phyloP scores from a whole-genome alignment of 306 rosid genomes.

The Dryas alaskensis region DNA sequence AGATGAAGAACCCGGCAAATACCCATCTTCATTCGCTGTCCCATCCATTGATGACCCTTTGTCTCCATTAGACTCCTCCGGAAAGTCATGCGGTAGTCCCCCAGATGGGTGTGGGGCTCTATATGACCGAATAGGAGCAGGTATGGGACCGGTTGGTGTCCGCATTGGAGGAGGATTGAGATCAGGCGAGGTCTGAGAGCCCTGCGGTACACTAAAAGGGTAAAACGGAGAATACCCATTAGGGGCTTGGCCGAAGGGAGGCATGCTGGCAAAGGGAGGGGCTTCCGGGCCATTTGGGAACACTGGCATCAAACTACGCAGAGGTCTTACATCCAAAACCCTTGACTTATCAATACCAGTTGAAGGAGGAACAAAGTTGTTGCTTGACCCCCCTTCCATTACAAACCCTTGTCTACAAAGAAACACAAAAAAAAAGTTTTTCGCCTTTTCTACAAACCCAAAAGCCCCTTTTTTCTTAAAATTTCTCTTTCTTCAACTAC shows the following conservation, averaged over 20 bases:
- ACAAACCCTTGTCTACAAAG: constrained; percentile 23
- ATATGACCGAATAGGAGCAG: constrained; percentile 46
- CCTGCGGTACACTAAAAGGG: constrained; percentile 32
- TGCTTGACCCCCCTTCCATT: constrained; percentile 53
- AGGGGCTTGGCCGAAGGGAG: constrained; percentile 27
- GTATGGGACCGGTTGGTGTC: constrained; percentile 24
- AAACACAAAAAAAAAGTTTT: background rate
- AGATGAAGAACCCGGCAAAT: constrained; percentile 21
- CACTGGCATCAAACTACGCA: constrained; percentile 54
- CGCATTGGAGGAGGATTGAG: constrained; percentile 22
- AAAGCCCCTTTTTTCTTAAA: background rate
- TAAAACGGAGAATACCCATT: constrained; percentile 50
- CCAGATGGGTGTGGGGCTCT: constrained; percentile 25
- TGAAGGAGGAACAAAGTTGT: constrained; percentile 39
- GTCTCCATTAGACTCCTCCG: constrained; percentile 21
- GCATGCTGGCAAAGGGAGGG: constrained; percentile 25
- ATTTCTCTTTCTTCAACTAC: background rate
- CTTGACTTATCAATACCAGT: constrained; percentile 48
- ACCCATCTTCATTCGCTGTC: background rate
- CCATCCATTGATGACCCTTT: constrained; percentile 8
- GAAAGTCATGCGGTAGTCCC: constrained; percentile 8
- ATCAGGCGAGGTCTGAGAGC: constrained; percentile 33
- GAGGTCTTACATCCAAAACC: constrained; percentile 61
- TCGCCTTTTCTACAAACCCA: background rate
- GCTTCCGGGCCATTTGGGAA: constrained; percentile 37